phyloP scores from a whole-genome alignment of 2,329 filamentous ascomycete species.

The Monilinia aucupariae region DNA sequence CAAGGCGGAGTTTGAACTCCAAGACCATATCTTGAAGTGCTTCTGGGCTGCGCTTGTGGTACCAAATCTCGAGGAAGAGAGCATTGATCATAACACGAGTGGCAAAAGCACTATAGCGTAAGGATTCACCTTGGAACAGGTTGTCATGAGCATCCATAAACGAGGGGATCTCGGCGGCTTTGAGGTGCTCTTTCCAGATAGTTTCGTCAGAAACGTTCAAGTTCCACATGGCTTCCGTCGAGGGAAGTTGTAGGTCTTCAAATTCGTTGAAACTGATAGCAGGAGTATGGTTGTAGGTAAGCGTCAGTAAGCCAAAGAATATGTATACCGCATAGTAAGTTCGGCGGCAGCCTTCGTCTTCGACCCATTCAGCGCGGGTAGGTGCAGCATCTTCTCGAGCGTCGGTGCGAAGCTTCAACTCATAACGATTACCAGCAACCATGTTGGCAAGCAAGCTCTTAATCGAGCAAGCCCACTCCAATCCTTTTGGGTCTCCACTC shows the following conservation, averaged over 20 bases:
- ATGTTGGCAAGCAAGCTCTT: slow-evolving; percentile 97
- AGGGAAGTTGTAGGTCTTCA: slow-evolving; percentile 85
- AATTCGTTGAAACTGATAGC: slow-evolving; percentile 99
- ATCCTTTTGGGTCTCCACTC: slow-evolving; percentile 94
- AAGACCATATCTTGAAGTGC: slow-evolving; percentile 95
- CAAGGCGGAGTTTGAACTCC: slow-evolving; percentile 93
- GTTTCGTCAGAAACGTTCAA: slow-evolving; percentile 70
- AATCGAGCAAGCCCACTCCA: slow-evolving; percentile 98
- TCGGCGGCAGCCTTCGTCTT: slow-evolving; percentile 91
- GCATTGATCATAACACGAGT: slow-evolving; percentile 99
- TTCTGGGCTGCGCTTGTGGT: slow-evolving; percentile 97
- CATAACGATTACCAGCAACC: slow-evolving; percentile 95
- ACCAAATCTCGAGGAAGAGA: slow-evolving; percentile 96
- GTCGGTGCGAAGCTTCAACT: slow-evolving; percentile 88
- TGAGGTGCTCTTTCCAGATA: slow-evolving; percentile 76
- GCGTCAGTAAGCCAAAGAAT: slow-evolving; percentile 90
- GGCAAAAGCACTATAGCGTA: slow-evolving; percentile 92
- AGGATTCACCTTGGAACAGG: slow-evolving; percentile 85
- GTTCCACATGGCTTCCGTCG: slow-evolving; percentile 92
- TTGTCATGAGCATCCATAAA: slow-evolving; percentile 94
- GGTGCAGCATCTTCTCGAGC: slow-evolving; percentile 72
- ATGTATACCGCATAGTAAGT: slow-evolving; percentile 99
- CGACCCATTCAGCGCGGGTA: slow-evolving; percentile 85
- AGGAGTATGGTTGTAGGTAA: slow-evolving; percentile 97
- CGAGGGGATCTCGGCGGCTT: slow-evolving; percentile 66